Percentiles rank a stretch among this genome's conserved stretches.
phyloP scores from a whole-genome alignment of 2,329 filamentous ascomycete species.

The Raffaelea arxii region DNA sequence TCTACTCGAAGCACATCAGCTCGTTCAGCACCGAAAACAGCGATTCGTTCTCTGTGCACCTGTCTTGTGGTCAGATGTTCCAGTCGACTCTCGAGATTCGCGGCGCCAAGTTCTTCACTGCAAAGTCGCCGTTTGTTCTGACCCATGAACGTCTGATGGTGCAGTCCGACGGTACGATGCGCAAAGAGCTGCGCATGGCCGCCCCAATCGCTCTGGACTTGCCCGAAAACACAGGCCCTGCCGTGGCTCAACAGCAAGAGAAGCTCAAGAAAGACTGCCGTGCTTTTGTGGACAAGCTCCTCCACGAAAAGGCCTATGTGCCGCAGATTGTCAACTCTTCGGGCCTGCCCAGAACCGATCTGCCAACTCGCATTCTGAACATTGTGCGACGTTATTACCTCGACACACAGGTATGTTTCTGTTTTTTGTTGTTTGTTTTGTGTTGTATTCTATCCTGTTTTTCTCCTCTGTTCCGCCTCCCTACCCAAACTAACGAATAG shows the following conservation, averaged over 20 bases:
- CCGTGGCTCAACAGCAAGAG: conserved; percentile 29
- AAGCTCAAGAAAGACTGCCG: conserved; percentile 31
- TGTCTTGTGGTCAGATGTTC: conserved; percentile 38
- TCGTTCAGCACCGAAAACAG: conserved; percentile 44
- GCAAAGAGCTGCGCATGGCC: conserved; percentile 30
- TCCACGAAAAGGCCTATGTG: conserved; percentile 36
- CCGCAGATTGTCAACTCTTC: conserved; percentile 40
- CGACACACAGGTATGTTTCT: conserved; percentile 30
- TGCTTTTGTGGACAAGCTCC: conserved; percentile 38
- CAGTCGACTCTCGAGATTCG: conserved; percentile 33
- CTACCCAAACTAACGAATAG: conserved; percentile 15
- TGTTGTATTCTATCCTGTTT: neutral
- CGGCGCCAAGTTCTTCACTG: conserved; percentile 40
- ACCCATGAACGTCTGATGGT: conserved; percentile 43
- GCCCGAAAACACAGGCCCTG: conserved; percentile 23
- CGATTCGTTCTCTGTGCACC: conserved; percentile 34
- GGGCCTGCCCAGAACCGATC: conserved; percentile 28
- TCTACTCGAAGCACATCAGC: conserved; percentile 39
- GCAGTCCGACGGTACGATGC: conserved; percentile 23
- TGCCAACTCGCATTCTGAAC: conserved; percentile 36
- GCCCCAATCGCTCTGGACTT: conserved; percentile 42
- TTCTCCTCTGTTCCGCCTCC: neutral
- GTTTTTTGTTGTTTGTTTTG: neutral
- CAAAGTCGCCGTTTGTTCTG: conserved; percentile 35
- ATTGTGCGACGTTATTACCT: conserved; percentile 39